Evolutionary conservation across 2,329 filamentous ascomycete genomes (phyloP), one percentile per base, ranked within the genome.

Genomic region (Xylaria arbuscula): DNA sequence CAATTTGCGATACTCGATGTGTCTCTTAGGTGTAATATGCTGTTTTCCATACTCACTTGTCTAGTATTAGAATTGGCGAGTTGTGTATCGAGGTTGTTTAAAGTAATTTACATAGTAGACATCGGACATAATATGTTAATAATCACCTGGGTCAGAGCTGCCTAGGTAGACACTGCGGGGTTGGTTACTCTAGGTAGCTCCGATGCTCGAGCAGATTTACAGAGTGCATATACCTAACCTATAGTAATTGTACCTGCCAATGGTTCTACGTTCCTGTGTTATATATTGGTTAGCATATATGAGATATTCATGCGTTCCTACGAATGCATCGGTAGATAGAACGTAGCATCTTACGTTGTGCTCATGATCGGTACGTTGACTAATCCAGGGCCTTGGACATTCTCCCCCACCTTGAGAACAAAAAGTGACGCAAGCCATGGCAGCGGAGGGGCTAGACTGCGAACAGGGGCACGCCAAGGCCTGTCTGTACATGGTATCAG

Each of bases 371-470:
- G 15, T 54, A 48, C 34, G 54, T 40, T 53, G 24, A 61, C 34
- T 58, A 24, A 51, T 38, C 45, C 17, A 13, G 17, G 15, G 8
- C n/a, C 24, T 10, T 45, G 24, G 34, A 15, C 45, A 36, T 36
- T 62, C 40, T 15, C 17, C 42, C 22, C 58, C 34, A 38, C 22
- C 50, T 8, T 6, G 6, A 17, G 19, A 47, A 36, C 19, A 42
- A 53, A 34, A 28, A 48, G 54, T 67, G 64, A 67, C 59, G 64
- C 60, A 62, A 62, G 45, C 17, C 28, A 47, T 19, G 47, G 56
- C 32, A 11, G 42, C 22, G 53, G 66, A 24, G 58, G 62, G 62
- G 54, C 53, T 47, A 5, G 57, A 32, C 56, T n/a, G 42, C 54
- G 45, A 40, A 47, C 42, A 57, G 48, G 42, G 22, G 47, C 53